Conservation (phyloP, 1,284 basidiomycete genomes). For the Ustilago nuda region DNA sequence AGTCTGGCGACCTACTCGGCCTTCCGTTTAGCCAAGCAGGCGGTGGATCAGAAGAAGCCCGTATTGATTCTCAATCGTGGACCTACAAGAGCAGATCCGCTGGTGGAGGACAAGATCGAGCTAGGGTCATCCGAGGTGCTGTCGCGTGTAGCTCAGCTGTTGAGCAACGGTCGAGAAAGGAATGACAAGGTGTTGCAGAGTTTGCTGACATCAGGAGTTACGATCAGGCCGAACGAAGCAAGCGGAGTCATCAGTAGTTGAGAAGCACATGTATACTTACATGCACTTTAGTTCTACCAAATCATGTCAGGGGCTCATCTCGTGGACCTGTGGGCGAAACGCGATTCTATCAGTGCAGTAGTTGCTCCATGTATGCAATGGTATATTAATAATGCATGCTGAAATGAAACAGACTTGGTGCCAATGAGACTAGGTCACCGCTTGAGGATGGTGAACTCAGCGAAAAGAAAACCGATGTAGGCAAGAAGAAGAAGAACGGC, state of each 20-base stretch:
- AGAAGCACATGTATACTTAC: neutral
- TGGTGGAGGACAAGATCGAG: slow-evolving; percentile 60
- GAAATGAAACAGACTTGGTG: neutral
- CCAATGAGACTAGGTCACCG: slow-evolving; percentile 12
- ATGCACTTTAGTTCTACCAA: neutral
- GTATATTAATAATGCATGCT: slow-evolving; percentile 2
- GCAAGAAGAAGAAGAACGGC: slow-evolving; percentile 42
- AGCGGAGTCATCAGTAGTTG: slow-evolving; percentile 45
- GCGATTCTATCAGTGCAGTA: neutral
- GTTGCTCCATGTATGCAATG: neutral
- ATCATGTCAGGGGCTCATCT: too few relatives aligned
- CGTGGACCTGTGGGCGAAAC: too few relatives aligned
- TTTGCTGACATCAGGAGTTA: slow-evolving; percentile 48
- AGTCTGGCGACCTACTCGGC: slow-evolving; percentile 68
- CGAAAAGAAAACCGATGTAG: slow-evolving; percentile 51
- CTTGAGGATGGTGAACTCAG: slow-evolving; percentile 46
- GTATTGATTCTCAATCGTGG: slow-evolving; percentile 66
- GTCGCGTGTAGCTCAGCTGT: slow-evolving; percentile 24
- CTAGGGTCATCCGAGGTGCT: slow-evolving; percentile 63
- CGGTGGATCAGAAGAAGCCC: slow-evolving; percentile 51
- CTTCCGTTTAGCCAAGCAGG: slow-evolving; percentile 63
- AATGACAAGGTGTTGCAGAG: slow-evolving; percentile 50
- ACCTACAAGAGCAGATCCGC: slow-evolving; percentile 61
- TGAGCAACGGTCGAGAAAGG: slow-evolving; percentile 36
- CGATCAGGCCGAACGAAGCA: slow-evolving; percentile 29